Evolutionary conservation across 495 filamentous ascomycete genomes (phyloP).

Genomic region (Apiosordaria backusii): DNA sequence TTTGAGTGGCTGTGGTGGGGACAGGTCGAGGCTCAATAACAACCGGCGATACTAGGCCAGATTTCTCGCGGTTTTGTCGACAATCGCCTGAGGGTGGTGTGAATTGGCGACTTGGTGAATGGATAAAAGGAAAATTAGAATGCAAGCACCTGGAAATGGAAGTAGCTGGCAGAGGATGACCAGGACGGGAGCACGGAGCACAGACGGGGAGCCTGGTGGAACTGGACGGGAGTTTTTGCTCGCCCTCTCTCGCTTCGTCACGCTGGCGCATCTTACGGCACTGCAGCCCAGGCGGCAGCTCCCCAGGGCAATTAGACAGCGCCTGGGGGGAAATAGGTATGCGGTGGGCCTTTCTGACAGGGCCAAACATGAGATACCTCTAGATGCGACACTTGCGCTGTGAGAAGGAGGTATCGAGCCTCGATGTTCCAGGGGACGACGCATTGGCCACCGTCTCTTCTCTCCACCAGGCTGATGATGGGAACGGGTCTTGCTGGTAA

Average conservation of each 20-base stretch:
- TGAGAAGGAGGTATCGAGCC: not conserved
- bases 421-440: not conserved
- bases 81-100: not conserved
- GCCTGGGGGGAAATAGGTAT: not conserved
- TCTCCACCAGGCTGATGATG: not conserved
- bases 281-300: not conserved
- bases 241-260: not conserved
- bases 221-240: constrained; percentile 1
- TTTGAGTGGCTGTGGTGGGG: not conserved
- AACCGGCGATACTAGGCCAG: not conserved
- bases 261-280: constrained; percentile 11
- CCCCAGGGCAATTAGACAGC: not conserved
- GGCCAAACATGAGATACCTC: constrained; percentile 3
- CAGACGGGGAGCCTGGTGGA: not conserved
- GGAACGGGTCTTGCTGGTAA: constrained; percentile 4
- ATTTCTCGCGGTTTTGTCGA: not conserved
- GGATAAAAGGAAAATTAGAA: not conserved
- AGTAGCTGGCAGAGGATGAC: not conserved
- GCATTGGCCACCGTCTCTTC: not conserved
- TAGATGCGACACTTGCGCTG: not conserved
- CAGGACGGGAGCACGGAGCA: not conserved
- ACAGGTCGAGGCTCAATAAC: not conserved
- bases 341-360: not conserved
- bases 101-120: not conserved
- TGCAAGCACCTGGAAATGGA: not conserved